These are phyloP conservation scores for Acanthamoeba sp. DNA, from an alignment of 208 protist species.

Conservation along the genomic window DNA sequence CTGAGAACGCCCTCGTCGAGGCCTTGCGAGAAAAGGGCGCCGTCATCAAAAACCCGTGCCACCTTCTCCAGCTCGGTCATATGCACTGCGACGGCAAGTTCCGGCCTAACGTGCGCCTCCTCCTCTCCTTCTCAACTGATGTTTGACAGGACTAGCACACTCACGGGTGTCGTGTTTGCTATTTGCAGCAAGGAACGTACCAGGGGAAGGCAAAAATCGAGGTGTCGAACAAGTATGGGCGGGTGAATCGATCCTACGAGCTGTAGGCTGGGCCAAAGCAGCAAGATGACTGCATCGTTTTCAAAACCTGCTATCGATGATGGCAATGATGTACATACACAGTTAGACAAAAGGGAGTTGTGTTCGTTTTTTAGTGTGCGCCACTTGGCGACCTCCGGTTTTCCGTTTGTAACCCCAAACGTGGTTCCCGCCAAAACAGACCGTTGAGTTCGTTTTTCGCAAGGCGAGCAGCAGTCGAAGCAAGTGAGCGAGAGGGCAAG, in stretches of 20 bases:
- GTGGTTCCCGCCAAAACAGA: too few species aligned
- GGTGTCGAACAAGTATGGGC: neutral
- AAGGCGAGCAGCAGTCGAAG: too few species aligned
- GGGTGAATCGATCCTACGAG: neutral
- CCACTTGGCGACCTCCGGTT: too few species aligned
- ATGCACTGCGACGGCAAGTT: conserved; percentile 66
- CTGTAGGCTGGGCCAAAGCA: neutral
- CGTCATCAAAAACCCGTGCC: conserved; percentile 27
- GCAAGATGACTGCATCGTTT: neutral
- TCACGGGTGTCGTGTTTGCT: neutral
- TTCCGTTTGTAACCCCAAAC: too few species aligned
- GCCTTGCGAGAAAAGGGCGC: neutral
- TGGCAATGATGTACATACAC: too few species aligned
- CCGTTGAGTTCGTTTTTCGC: too few species aligned
- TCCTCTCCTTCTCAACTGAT: neutral
- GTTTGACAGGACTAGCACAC: too few species aligned
- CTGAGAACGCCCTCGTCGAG: conserved; percentile 4
- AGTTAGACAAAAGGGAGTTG: too few species aligned
- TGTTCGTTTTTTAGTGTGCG: too few species aligned
- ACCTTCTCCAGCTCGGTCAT: conserved; percentile 17
- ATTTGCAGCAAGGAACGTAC: conserved; percentile 43
- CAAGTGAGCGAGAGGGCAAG: too few species aligned
- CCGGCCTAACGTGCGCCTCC: neutral
- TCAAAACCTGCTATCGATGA: neutral
- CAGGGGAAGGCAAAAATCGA: neutral